Evolutionary conservation across 2,329 filamentous ascomycete species (phyloP).

Genomic region (Ophiostoma sp.): DNA sequence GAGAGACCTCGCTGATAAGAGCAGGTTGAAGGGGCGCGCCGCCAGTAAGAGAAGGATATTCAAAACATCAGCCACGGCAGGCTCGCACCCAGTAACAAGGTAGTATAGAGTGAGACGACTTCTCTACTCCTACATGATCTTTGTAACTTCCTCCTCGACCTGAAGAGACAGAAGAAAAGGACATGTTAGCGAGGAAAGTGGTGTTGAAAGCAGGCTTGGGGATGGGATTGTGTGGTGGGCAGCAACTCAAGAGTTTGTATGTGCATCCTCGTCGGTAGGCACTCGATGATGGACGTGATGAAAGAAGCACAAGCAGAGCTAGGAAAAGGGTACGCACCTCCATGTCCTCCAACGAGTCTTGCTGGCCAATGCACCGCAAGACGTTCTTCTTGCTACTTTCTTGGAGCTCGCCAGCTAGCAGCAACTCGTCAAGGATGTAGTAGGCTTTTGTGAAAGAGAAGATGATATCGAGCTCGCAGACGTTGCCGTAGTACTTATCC

Average conservation of each 20-base stretch:
- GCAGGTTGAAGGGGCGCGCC: background rate
- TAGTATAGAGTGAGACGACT: background rate
- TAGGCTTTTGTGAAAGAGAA: conserved; percentile 99
- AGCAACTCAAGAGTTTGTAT: too few relatives aligned
- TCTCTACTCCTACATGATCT: conserved; percentile 65
- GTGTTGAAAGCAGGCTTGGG: background rate
- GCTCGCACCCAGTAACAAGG: background rate
- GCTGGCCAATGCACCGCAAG: conserved; percentile 87
- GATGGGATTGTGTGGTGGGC: background rate
- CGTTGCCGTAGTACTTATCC: conserved; percentile 99
- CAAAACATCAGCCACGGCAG: background rate
- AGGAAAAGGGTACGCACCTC: conserved; percentile 62
- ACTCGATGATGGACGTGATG: background rate
- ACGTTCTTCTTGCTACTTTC: conserved; percentile 99
- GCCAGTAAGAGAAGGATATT: background rate
- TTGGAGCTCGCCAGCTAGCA: conserved; percentile 93
- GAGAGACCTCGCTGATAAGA: too few relatives aligned
- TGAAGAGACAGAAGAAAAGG: conserved; percentile 43
- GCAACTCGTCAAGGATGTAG: conserved; percentile 94
- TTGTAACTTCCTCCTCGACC: conserved; percentile 86
- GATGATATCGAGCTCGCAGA: conserved; percentile 98
- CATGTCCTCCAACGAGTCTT: conserved; percentile 97
- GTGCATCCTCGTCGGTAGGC: too few relatives aligned
- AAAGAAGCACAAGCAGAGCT: background rate
- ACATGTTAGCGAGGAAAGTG: conserved; percentile 42